phyloP scores from a whole-genome alignment of 352 stramenopile genomes.

The Pythium vanterpoolii region DNA sequence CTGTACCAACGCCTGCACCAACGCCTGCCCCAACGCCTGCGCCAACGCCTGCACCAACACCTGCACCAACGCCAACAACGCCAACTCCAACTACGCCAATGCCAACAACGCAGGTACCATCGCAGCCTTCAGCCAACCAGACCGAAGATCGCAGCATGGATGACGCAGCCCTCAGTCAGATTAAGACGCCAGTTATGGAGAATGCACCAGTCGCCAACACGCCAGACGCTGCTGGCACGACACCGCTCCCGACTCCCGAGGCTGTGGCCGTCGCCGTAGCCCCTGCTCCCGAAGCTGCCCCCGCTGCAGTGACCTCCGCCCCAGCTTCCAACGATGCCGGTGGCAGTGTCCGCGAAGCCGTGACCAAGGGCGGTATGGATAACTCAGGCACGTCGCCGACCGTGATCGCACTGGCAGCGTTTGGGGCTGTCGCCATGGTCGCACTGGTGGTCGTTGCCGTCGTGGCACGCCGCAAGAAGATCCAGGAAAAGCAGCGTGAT shows the following conservation, averaged over 20 bases:
- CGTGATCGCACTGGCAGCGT: conserved; percentile 8
- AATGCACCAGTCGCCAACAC: too few species aligned
- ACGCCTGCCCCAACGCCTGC: conserved; percentile 1
- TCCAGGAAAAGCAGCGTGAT: conserved; percentile 16
- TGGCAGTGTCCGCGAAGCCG: conserved; percentile 1
- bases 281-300: background rate
- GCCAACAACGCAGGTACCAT: background rate
- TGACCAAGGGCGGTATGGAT: background rate
- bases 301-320: background rate
- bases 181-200: background rate
- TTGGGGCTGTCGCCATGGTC: conserved; percentile 4
- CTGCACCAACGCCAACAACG: background rate
- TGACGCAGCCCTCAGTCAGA: background rate
- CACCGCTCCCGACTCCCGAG: background rate
- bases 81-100: too few species aligned
- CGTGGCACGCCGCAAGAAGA: conserved; percentile 17
- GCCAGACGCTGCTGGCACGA: too few species aligned
- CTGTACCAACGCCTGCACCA: background rate
- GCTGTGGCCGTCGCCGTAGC: background rate
- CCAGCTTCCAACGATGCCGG: background rate
- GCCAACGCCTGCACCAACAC: background rate
- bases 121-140: background rate
- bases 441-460: conserved; percentile 17
- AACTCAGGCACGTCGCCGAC: conserved; percentile 3
- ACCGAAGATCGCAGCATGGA: conserved; percentile 15